Base-by-base conservation (phyloP, 345 rosid species). In the Citrus unshiu region DNA sequence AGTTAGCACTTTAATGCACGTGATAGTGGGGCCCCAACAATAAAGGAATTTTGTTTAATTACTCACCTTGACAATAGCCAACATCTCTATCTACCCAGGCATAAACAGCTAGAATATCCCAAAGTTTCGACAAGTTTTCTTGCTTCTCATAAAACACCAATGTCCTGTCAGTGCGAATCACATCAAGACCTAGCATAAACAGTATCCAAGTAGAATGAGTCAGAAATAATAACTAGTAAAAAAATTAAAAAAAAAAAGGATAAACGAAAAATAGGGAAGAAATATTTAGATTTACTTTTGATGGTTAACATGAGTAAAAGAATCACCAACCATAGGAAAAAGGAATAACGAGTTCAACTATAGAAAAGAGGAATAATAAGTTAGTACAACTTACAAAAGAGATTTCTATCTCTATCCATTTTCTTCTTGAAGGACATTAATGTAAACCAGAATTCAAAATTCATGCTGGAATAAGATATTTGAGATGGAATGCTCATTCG, bases 51-150 rank as follows among this genome's bases (percentile, higher is more conserved):
- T 80, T 34, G 49, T 68, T 35, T 5, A 71, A 65, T 43, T 61
- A 77, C 71, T 46, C 79, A 96, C 99, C 99, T 93, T 96, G 99
- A 85, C 99, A 91, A 77, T 96, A 96, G 68, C 98, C 99, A 32
- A 94, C 94, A 81, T 96, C 99, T 58, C 82, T 88, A 84, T 94
- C 99, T 70, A 94, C 85, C 98, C 99, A 93, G 39, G 99, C 95
- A 85, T 96, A 96, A 81, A 94, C 94, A 79, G 97, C 89, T 25
- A 96, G 90, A 83, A 96, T 89, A 85, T 96, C 99, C 99, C 98
- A 93, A 73, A 94, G 97, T 86, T 91, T 96, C 19, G 98, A 91
- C 85, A 96, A 84, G 85, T 96, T 87, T 78, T 93, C 90, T 80
- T 89, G 92, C 85, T 92, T 92, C 89, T 96, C 98, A 51, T 94